These are phyloP conservation scores for Aspergillus proliferans DNA, from an alignment of 2,329 filamentous ascomycete species.

Conservation along the genomic window DNA sequence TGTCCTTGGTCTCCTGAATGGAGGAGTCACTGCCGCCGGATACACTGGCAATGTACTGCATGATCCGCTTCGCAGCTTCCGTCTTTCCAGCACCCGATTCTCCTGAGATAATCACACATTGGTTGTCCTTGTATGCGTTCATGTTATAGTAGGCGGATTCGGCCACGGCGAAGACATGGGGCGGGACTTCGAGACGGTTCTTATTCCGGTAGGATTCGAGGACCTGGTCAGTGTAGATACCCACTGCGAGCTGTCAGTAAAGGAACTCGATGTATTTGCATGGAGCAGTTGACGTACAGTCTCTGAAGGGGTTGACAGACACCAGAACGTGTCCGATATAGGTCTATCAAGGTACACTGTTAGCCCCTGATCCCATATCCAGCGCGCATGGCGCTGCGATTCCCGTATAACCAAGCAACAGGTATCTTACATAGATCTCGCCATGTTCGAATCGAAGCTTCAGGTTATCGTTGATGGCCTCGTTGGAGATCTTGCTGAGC, in stretches of 20 bases:
- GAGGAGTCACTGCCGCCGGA: slow-evolving; percentile 78
- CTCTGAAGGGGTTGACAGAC: slow-evolving; percentile 95
- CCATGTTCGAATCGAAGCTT: slow-evolving; percentile 96
- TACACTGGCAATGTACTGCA: slow-evolving; percentile 99
- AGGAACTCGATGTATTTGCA: not conserved
- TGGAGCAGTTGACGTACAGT: slow-evolving; percentile 46
- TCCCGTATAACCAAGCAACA: not conserved
- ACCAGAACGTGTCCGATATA: slow-evolving; percentile 99
- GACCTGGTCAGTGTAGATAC: slow-evolving; percentile 94
- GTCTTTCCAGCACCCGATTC: slow-evolving; percentile 98
- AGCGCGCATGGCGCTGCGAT: slow-evolving; percentile 9
- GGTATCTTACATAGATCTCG: slow-evolving; percentile 74
- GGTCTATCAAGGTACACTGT: slow-evolving; percentile 49
- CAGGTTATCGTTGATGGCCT: slow-evolving; percentile 98
- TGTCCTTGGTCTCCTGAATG: slow-evolving; percentile 96
- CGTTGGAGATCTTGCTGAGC: slow-evolving; percentile 97
- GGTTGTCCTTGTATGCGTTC: slow-evolving; percentile 98
- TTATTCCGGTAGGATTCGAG: slow-evolving; percentile 93
- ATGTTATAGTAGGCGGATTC: slow-evolving; percentile 98
- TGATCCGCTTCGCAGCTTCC: slow-evolving; percentile 94
- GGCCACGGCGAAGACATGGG: slow-evolving; percentile 95
- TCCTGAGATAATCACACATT: slow-evolving; percentile 98
- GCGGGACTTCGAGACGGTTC: slow-evolving; percentile 87
- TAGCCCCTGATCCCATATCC: slow-evolving; percentile 9
- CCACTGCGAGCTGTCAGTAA: slow-evolving; percentile 48